phyloP scores from a whole-genome alignment of 257 asterid species.

The Penstemon eatonii region DNA sequence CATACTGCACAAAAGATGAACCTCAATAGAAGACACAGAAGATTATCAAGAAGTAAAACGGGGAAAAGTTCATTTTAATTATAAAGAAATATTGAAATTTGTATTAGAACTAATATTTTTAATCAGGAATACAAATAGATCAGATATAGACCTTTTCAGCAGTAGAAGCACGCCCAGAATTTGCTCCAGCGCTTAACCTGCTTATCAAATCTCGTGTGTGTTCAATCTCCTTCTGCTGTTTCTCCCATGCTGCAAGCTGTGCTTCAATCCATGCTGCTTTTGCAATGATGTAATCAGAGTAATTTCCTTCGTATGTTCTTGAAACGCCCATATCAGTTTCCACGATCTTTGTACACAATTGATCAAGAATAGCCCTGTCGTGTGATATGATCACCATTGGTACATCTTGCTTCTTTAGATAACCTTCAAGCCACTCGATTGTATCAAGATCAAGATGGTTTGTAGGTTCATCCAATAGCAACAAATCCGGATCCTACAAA shows the following conservation, averaged over 20 bases:
- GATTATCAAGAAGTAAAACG: not conserved
- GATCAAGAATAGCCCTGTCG: constrained; percentile 97
- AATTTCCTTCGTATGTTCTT: constrained; percentile 77
- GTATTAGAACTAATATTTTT: not conserved
- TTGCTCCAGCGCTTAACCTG: constrained; percentile 93
- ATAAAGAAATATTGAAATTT: not conserved
- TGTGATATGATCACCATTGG: constrained; percentile 99
- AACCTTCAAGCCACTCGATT: constrained; percentile 97
- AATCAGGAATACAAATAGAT: not conserved
- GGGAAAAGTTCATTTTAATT: not conserved
- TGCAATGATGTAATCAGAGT: constrained; percentile 71
- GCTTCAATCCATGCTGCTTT: constrained; percentile 83
- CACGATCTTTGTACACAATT: constrained; percentile 90
- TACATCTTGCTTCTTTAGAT: constrained; percentile 87
- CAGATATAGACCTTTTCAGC: constrained; percentile 76
- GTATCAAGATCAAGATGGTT: constrained; percentile 98
- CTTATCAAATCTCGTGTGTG: constrained; percentile 72
- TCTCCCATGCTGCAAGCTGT: constrained; percentile 96
- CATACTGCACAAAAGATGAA: not conserved
- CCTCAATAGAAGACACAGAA: not conserved
- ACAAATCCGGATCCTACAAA: constrained; percentile 83
- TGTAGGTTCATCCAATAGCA: constrained; percentile 96
- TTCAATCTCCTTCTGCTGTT: constrained; percentile 93
- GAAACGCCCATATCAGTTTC: constrained; percentile 98
- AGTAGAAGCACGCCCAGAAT: constrained; percentile 97